phyloP scores from a whole-genome alignment of 1,284 basidiomycete species.

The Melanopsichium pennsylvanicum region DNA sequence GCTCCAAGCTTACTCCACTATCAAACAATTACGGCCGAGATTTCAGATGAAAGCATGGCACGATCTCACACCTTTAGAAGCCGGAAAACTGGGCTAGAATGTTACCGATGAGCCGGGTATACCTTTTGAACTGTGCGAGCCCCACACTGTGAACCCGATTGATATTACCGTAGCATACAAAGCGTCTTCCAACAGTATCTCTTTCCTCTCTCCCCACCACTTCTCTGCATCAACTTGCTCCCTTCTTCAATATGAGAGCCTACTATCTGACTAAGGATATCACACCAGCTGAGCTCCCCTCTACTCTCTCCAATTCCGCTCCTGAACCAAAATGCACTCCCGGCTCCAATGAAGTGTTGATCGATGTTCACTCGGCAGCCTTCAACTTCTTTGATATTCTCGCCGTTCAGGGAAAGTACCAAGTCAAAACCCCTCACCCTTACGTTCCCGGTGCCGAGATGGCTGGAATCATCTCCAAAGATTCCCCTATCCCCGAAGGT shows the following conservation, averaged over 20 bases:
- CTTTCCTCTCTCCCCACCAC: neutral
- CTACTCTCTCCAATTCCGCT: slow-evolving; percentile 38
- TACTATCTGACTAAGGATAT: slow-evolving; percentile 59
- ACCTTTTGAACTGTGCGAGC: too few relatives aligned
- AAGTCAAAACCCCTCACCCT: slow-evolving; percentile 58
- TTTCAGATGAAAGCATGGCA: neutral
- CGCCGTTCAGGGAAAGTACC: slow-evolving; percentile 57
- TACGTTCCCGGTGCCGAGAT: slow-evolving; percentile 71
- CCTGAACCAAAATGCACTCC: slow-evolving; percentile 44
- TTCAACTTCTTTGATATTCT: slow-evolving; percentile 62
- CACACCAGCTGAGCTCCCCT: slow-evolving; percentile 46
- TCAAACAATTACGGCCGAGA: slow-evolving; percentile 1
- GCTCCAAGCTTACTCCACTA: neutral
- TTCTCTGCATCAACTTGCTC: neutral
- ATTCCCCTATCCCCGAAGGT: slow-evolving; percentile 81
- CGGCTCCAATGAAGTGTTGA: slow-evolving; percentile 47
- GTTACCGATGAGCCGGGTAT: slow-evolving; percentile 13
- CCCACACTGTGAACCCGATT: too few relatives aligned
- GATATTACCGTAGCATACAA: too few relatives aligned
- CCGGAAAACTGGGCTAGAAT: slow-evolving; percentile 2
- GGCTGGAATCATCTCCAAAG: slow-evolving; percentile 77
- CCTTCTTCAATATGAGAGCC: slow-evolving; percentile 53
- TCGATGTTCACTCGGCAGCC: slow-evolving; percentile 68
- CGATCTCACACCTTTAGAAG: slow-evolving; percentile 3
- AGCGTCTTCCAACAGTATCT: neutral